phyloP scores from a whole-genome alignment of 2,329 filamentous ascomycete genomes.

The Neurospora crassa region DNA sequence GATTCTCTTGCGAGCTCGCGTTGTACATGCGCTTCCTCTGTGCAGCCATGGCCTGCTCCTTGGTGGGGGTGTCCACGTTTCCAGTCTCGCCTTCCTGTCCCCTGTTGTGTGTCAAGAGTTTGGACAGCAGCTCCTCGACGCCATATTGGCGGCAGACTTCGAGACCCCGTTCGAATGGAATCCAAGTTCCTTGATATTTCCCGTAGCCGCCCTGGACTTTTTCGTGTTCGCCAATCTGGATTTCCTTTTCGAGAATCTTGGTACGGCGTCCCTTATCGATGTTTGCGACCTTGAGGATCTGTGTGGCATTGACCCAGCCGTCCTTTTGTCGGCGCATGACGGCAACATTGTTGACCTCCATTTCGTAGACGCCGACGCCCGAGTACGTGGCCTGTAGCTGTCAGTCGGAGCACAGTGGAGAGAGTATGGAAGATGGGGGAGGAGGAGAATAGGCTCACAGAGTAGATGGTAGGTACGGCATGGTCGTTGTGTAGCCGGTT shows the following conservation, averaged over 20 bases:
- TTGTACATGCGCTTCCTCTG: conserved; percentile 89
- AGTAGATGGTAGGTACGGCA: conserved; percentile 48
- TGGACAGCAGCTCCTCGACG: conserved; percentile 66
- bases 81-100: conserved; percentile 66
- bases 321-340: conserved; percentile 95
- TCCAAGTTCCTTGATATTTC: conserved; percentile 99
- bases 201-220: conserved; percentile 98
- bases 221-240: conserved; percentile 90
- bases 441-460: conserved; percentile 31
- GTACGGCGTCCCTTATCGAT: conserved; percentile 97
- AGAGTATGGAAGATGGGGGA: neutral
- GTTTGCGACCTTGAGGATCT: conserved; percentile 94
- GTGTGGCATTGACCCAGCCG: conserved; percentile 95
- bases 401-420: conserved; percentile 3
- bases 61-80: conserved; percentile 86
- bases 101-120: conserved; percentile 73
- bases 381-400: conserved; percentile 69
- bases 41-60: conserved; percentile 97
- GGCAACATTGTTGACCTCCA: conserved; percentile 87
- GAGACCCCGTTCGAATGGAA: conserved; percentile 82
- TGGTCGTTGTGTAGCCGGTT: conserved; percentile 28
- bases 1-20: conserved; percentile 52
- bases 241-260: conserved; percentile 96
- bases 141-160: conserved; percentile 79
- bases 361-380: conserved; percentile 93